Evolutionary conservation across 768 basidiomycete genomes (phyloP).

Genomic region (Suillus paluster): DNA sequence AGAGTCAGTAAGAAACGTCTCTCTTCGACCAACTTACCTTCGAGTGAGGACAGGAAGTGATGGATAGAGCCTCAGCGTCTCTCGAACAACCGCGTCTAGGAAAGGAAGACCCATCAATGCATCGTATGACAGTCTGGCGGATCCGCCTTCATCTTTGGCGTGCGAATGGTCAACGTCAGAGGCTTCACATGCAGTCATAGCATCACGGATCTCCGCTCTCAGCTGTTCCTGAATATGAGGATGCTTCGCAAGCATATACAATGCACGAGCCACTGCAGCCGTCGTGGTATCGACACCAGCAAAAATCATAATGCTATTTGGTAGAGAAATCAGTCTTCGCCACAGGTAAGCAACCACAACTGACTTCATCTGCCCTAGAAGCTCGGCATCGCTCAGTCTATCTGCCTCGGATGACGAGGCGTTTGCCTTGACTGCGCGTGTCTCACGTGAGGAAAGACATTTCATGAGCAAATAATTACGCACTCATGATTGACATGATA

Average conservation of each 20-base stretch:
- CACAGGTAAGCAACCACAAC: constrained; percentile 2
- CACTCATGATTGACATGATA: constrained; percentile 36
- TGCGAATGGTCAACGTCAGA: constrained; percentile 15
- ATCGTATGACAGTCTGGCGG: constrained; percentile 44
- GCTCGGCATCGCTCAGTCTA: constrained; percentile 26
- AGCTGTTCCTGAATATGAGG: constrained; percentile 44
- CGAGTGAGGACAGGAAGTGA: constrained; percentile 46
- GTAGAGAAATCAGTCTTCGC: background rate
- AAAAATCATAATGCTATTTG: constrained; percentile 36
- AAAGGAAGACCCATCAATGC: constrained; percentile 39
- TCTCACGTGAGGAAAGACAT: background rate
- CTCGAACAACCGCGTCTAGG: constrained; percentile 44
- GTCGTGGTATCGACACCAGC: constrained; percentile 53
- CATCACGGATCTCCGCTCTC: constrained; percentile 38
- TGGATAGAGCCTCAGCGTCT: constrained; percentile 47
- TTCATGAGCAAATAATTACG: constrained; percentile 8
- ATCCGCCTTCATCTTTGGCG: constrained; percentile 14
- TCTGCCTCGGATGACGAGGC: constrained; percentile 20
- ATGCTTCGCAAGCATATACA: constrained; percentile 41
- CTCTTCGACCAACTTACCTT: constrained; percentile 34
- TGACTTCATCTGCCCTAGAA: constrained; percentile 34
- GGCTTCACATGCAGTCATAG: constrained; percentile 10
- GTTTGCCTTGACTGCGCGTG: constrained; percentile 29
- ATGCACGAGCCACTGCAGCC: constrained; percentile 38
- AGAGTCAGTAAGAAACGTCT: constrained; percentile 4